phyloP scores from a whole-genome alignment of 257 asterid genomes.

The Vinca minor region DNA sequence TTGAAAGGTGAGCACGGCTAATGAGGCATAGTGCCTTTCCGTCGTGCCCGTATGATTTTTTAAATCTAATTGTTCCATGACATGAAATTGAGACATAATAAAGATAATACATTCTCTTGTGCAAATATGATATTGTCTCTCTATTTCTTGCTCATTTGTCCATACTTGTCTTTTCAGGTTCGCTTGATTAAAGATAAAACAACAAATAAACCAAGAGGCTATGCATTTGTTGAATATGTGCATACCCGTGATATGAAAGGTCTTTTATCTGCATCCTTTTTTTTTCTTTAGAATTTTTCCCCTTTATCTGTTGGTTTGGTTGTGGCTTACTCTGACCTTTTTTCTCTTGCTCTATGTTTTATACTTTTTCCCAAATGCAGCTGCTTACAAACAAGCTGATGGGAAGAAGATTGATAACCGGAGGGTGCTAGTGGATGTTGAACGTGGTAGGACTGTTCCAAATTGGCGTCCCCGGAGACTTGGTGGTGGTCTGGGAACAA shows the following conservation, averaged over 20 bases:
- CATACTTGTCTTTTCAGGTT: conserved; percentile 52
- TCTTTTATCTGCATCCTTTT: conserved; percentile 17
- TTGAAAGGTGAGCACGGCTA: conserved; percentile 99
- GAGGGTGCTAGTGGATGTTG: conserved; percentile 97
- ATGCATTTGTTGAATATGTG: conserved; percentile 82
- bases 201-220: conserved; percentile 84
- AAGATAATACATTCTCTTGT: conserved; percentile 13
- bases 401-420: conserved; percentile 91
- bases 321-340: not conserved
- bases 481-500: conserved; percentile 99
- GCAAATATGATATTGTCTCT: conserved; percentile 9
- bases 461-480: conserved; percentile 99
- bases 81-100: conserved; percentile 14
- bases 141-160: conserved; percentile 20
- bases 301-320: not conserved
- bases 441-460: conserved; percentile 98
- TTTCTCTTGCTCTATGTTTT: conserved; percentile 1
- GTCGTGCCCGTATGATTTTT: conserved; percentile 95
- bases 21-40: conserved; percentile 87
- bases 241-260: conserved; percentile 98
- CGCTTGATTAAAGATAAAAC: conserved; percentile 68
- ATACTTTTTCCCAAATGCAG: conserved; percentile 32
- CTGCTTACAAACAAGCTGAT: conserved; percentile 98
- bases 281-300: no score
- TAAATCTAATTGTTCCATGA: conserved; percentile 14